These are phyloP conservation scores for Gossypium rotundifolium DNA, from an alignment of 345 rosid genomes.

Conservation along the genomic window DNA sequence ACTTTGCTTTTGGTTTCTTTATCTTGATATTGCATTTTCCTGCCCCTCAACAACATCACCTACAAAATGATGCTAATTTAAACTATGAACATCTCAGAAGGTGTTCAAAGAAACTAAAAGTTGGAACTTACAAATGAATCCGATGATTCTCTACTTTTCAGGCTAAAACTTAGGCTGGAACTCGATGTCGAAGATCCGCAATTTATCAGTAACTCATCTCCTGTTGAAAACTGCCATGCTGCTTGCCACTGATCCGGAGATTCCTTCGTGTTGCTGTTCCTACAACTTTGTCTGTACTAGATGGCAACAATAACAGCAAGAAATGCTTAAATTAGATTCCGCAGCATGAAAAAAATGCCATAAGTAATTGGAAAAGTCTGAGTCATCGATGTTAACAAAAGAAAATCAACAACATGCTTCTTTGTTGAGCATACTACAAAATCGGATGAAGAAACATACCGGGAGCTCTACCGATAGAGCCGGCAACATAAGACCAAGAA, in stretches of 20 bases:
- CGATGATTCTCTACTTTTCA: constrained; percentile 31
- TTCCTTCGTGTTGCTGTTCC: constrained; percentile 71
- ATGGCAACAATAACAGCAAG: constrained; percentile 24
- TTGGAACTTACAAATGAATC: constrained; percentile 39
- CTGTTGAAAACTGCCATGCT: constrained; percentile 75
- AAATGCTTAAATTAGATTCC: constrained; percentile 9
- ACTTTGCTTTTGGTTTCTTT: constrained; percentile 7
- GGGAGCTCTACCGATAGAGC: constrained; percentile 87
- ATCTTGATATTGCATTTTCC: constrained; percentile 50
- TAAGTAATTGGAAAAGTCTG: background rate
- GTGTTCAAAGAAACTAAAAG: background rate
- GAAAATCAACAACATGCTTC: background rate
- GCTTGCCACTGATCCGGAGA: constrained; percentile 52
- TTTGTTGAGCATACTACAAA: too few species aligned
- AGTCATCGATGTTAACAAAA: background rate
- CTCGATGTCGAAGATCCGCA: constrained; percentile 39
- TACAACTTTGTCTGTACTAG: constrained; percentile 54
- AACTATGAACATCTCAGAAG: too few species aligned
- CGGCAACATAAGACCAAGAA: constrained; percentile 77
- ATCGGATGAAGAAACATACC: constrained; percentile 39
- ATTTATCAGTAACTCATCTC: constrained; percentile 54
- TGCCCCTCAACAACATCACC: constrained; percentile 58
- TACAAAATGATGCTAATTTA: constrained; percentile 8
- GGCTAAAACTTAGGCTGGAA: constrained; percentile 29
- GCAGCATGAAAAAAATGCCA: background rate